phyloP scores from a whole-genome alignment of 2,329 filamentous ascomycete species.

The Fusarium fujikuroi region DNA sequence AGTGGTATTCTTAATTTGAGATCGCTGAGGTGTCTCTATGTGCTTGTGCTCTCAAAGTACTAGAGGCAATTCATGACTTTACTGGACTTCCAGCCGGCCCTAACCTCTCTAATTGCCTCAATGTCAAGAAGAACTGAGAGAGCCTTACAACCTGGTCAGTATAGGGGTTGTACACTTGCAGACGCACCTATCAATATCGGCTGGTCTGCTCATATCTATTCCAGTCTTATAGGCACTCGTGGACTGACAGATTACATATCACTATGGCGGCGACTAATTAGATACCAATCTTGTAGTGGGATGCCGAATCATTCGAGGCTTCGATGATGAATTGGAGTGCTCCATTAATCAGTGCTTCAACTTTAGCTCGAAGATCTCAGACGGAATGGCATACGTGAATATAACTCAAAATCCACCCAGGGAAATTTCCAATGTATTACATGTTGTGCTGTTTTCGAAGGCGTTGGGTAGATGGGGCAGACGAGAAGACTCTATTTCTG shows the following conservation, averaged over 20 bases:
- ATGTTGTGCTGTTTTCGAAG: not conserved
- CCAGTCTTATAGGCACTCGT: constrained; percentile 75
- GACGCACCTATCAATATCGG: constrained; percentile 71
- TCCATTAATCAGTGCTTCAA: constrained; percentile 74
- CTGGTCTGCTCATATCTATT: constrained; percentile 72
- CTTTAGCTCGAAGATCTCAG: constrained; percentile 66
- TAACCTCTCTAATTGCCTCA: not conserved
- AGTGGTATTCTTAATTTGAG: not conserved
- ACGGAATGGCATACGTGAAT: constrained; percentile 69
- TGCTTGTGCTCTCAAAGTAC: not conserved
- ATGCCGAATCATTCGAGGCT: constrained; percentile 69
- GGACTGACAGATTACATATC: constrained; percentile 76
- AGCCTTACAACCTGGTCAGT: not conserved
- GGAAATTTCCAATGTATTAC: constrained; percentile 73
- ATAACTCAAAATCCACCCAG: constrained; percentile 72
- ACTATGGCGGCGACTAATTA: constrained; percentile 74
- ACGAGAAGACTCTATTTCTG: constrained; percentile 67
- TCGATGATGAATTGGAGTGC: constrained; percentile 66
- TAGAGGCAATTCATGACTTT: not conserved
- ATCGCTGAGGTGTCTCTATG: not conserved
- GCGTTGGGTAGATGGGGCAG: not conserved
- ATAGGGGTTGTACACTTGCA: constrained; percentile 72
- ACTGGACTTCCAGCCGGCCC: not conserved
- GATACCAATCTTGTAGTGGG: constrained; percentile 77
- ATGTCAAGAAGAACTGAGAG: not conserved